Conservation (phyloP, 1,284 basidiomycete genomes). For the Microbotryum violaceum region DNA sequence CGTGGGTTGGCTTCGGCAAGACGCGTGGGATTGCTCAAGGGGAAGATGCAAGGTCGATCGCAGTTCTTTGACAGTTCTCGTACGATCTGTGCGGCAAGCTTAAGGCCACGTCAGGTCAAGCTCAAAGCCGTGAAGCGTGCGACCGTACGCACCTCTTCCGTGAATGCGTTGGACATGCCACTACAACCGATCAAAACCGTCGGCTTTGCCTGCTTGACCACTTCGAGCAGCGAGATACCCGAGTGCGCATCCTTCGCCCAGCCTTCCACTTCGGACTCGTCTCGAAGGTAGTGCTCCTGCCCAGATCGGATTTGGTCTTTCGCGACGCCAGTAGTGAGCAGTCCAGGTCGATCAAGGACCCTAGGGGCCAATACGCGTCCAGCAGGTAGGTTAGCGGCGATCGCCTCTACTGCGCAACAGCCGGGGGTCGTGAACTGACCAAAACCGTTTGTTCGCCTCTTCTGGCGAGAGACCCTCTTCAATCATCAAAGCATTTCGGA, state of each 20-base stretch:
- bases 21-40: conserved; percentile 64
- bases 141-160: conserved; percentile 52
- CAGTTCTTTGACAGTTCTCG: conserved; percentile 59
- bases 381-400: too few relatives aligned
- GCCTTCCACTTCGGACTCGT: conserved; percentile 40
- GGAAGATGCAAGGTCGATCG: conserved; percentile 70
- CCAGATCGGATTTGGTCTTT: conserved; percentile 50
- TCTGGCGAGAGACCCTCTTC: conserved; percentile 46
- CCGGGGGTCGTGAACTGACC: conserved; percentile 45
- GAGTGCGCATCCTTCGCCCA: conserved; percentile 46
- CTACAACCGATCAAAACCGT: conserved; percentile 76
- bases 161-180: conserved; percentile 71
- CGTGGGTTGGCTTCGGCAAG: conserved; percentile 65
- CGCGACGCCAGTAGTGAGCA: conserved; percentile 45
- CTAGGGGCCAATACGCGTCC: conserved; percentile 33
- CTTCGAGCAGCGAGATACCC: conserved; percentile 55
- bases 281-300: conserved; percentile 41
- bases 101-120: conserved; percentile 1
- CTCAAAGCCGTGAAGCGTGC: background rate
- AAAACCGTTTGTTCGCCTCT: conserved; percentile 60
- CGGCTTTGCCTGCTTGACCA: conserved; percentile 58
- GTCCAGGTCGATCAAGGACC: conserved; percentile 46
- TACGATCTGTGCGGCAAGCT: conserved; percentile 38
- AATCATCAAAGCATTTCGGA: conserved; percentile 62
- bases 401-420: too few relatives aligned